Conservation (phyloP, 805 yeast genomes). For the Candida patagonica region DNA sequence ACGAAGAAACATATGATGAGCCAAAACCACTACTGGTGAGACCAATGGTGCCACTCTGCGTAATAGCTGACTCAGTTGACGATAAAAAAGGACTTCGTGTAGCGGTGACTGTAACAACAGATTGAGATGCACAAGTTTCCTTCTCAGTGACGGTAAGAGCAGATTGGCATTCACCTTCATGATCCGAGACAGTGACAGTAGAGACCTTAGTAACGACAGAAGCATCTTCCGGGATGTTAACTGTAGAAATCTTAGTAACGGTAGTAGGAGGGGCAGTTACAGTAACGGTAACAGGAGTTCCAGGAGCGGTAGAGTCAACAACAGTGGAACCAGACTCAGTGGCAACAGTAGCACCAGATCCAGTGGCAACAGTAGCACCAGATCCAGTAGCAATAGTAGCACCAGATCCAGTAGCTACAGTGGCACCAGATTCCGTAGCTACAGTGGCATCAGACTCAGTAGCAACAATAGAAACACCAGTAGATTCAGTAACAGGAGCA, state of each 20-base stretch:
- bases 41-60: constrained; percentile 30
- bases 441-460: constrained; percentile 13
- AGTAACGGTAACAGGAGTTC: constrained; percentile 10
- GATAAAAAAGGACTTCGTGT: constrained; percentile 26
- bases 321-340: constrained; percentile 13
- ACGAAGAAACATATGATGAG: too few relatives aligned
- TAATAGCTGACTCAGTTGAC: constrained; percentile 29
- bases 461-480: constrained; percentile 15
- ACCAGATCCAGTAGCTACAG: constrained; percentile 1
- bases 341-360: constrained; percentile 14
- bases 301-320: constrained; percentile 11
- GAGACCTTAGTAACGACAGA: neutral
- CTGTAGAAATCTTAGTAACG: constrained; percentile 8
- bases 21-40: constrained; percentile 29
- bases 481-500: constrained; percentile 7
- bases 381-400: constrained; percentile 6
- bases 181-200: too few relatives aligned
- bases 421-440: neutral
- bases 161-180: constrained; percentile 4
- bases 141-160: constrained; percentile 16
- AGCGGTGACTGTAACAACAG: constrained; percentile 8
- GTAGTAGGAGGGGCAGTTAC: constrained; percentile 8
- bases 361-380: constrained; percentile 8
- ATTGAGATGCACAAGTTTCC: constrained; percentile 8
- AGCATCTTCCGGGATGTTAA: neutral